Evolutionary conservation across 108 stramenopile species (phyloP).

Genomic region (Conticribra weissflogii): DNA sequence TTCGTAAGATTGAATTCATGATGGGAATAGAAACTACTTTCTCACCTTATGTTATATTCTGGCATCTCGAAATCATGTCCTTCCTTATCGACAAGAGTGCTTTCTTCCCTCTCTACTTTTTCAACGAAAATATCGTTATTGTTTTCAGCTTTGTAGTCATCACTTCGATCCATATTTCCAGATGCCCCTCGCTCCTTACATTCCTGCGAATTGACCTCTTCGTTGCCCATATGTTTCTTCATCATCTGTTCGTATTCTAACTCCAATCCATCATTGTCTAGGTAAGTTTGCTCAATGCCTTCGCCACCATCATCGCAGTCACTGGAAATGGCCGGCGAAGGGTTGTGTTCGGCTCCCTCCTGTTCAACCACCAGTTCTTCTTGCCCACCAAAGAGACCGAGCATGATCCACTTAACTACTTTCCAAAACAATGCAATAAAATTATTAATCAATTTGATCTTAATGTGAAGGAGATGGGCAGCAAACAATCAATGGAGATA

Average conservation of each 20-base stretch:
- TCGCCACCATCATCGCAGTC: background rate
- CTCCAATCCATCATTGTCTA: background rate
- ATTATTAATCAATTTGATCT: too few species aligned
- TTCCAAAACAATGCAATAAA: too few species aligned
- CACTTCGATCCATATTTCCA: background rate
- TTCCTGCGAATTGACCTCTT: background rate
- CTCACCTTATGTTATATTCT: constrained; percentile 31
- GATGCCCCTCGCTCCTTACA: background rate
- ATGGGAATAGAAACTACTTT: background rate
- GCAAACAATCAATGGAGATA: too few species aligned
- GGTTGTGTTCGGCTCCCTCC: too few species aligned
- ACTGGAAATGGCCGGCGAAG: constrained; percentile 4
- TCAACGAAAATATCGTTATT: background rate
- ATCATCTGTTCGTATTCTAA: background rate
- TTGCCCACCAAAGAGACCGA: too few species aligned
- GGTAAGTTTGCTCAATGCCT: background rate
- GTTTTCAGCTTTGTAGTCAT: background rate
- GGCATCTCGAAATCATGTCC: constrained; percentile 16
- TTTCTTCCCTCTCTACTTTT: background rate
- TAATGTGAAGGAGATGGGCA: too few species aligned
- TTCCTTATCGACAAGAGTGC: constrained; percentile 3
- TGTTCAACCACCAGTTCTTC: too few species aligned
- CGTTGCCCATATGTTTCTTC: background rate
- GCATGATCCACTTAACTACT: too few species aligned
- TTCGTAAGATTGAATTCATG: background rate